A percentile compares a stretch with the other conserved stretches of the same genome.
Evolutionary conservation across 352 stramenopile genomes (phyloP).

Genomic region (Globisporangium carolinianum): DNA sequence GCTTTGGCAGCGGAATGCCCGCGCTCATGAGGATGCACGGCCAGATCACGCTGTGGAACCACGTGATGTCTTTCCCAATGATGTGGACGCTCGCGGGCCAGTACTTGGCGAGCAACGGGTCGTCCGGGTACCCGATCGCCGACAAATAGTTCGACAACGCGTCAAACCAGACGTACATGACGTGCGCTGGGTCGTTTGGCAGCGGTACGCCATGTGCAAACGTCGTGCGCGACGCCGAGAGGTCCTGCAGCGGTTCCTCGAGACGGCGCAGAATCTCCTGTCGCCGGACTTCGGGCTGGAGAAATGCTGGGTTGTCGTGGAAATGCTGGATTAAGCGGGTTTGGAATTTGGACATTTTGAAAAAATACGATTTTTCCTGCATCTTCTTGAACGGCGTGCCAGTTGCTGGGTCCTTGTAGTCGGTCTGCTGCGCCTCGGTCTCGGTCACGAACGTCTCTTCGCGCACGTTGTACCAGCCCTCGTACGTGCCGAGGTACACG

Average conservation of each 20-base stretch:
- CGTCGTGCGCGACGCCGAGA: slow-evolving; percentile 96
- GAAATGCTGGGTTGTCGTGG: slow-evolving; percentile 92
- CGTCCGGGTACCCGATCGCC: slow-evolving; percentile 91
- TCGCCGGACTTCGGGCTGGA: slow-evolving; percentile 93
- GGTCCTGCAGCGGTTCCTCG: slow-evolving; percentile 92
- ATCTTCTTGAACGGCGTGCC: slow-evolving; percentile 95
- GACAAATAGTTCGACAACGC: slow-evolving; percentile 98
- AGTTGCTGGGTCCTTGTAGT: slow-evolving; percentile 94
- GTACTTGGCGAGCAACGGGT: slow-evolving; percentile 52
- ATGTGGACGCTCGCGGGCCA: slow-evolving; percentile 83
- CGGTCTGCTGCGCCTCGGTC: slow-evolving; percentile 90
- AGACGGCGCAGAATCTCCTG: slow-evolving; percentile 93
- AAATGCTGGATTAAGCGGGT: slow-evolving; percentile 94
- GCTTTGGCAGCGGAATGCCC: slow-evolving; percentile 89
- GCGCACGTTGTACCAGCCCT: slow-evolving; percentile 98
- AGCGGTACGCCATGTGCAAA: slow-evolving; percentile 94
- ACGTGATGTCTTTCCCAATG: slow-evolving; percentile 98
- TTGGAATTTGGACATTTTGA: slow-evolving; percentile 98
- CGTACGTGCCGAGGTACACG: slow-evolving; percentile 97
- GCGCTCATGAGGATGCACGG: slow-evolving; percentile 99
- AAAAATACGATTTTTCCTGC: slow-evolving; percentile 98
- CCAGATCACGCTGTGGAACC: slow-evolving; percentile 99
- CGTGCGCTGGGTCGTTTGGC: slow-evolving; percentile 92
- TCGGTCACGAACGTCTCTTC: slow-evolving; percentile 99
- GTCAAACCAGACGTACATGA: slow-evolving; percentile 99